Evolutionary conservation across 768 basidiomycete genomes (phyloP).

Genomic region (Termitomyces sp.): DNA sequence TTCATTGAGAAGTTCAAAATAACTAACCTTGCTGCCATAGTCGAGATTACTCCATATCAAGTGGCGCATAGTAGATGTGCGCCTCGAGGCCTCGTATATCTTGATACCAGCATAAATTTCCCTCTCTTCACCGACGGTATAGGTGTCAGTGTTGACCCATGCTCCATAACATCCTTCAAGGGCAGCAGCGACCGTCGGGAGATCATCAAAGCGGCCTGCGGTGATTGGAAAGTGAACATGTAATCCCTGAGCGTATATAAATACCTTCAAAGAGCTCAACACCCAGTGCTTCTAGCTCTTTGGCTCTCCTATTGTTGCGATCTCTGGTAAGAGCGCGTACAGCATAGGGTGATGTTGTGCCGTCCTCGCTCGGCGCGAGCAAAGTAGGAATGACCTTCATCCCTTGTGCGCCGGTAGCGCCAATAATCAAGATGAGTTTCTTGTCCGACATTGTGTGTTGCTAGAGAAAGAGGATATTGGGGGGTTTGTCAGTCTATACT

Average conservation of each 20-base stretch:
- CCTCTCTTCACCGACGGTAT: slow-evolving; percentile 38
- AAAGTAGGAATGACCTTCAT: slow-evolving; percentile 35
- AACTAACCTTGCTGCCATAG: slow-evolving; percentile 35
- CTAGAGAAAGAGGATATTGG: background rate
- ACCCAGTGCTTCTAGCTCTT: slow-evolving; percentile 31
- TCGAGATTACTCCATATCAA: slow-evolving; percentile 41
- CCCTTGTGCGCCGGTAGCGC: slow-evolving; percentile 46
- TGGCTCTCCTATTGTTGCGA: slow-evolving; percentile 28
- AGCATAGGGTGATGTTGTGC: slow-evolving; percentile 37
- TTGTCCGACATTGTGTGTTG: slow-evolving; percentile 14
- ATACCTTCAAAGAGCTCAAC: slow-evolving; percentile 36
- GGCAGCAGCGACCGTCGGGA: slow-evolving; percentile 26
- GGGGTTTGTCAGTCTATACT: slow-evolving; percentile 3
- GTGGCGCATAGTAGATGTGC: slow-evolving; percentile 30
- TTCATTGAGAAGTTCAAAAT: background rate
- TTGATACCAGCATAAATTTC: slow-evolving; percentile 38
- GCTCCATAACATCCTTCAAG: slow-evolving; percentile 37
- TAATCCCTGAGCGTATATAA: background rate
- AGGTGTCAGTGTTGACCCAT: slow-evolving; percentile 38
- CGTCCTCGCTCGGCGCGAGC: slow-evolving; percentile 30
- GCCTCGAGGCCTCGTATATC: slow-evolving; percentile 39
- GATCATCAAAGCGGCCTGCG: slow-evolving; percentile 31
- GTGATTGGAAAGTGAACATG: background rate
- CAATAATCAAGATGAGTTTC: slow-evolving; percentile 42
- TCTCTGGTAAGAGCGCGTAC: slow-evolving; percentile 42